Base-by-base conservation (phyloP, 2,329 filamentous ascomycete genomes). In the Phaeosphaeriaceae sp. region DNA sequence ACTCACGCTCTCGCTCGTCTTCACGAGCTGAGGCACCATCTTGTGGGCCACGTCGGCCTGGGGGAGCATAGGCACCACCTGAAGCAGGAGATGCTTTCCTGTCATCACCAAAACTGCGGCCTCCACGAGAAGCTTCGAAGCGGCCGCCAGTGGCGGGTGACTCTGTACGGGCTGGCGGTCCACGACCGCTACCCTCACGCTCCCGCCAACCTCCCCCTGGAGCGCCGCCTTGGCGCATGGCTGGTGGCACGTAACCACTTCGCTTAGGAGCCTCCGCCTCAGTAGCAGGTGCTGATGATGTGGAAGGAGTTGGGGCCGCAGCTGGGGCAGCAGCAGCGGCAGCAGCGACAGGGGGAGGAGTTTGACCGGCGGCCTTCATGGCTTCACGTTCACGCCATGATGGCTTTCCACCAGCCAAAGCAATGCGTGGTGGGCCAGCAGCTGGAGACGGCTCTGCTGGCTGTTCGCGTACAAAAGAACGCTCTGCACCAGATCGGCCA, bases 361-460 rank as follows among this genome's bases (percentile, higher is more conserved):
- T 35, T 47, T 68, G 64, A 37, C 61, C 65, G 46, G 69, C 52
- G 8, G 68, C 68, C 61, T 73, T 77, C 35, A 77, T 73, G 42
- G 83, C 84, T 74, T 90, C 83, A 64, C 87, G 86, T 26, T 91
- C 88, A 72, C 88, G 86, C 89, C 88, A 92, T 63, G 81, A 84
- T 46, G 85, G 79, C 76, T 85, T 87, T 70, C 71, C 79, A 60
- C 84, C 83, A 52, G 82, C 75, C 45, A 91, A 81, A 44, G 79
- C 73, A 54, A 91, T 79, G 54, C 80, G 82, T 32, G 87, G 87
- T 38, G 85, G 85, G 33, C 79, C 82, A 50, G 75, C 61, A 46
- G 77, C 73, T 40, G 75, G 63, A 46, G 70, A 57, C 41, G 70
- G 46, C 39, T 57, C 71, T 53, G 53, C 56, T 40, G 76, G 74